Conservation (phyloP, 1,284 basidiomycete species). For the Cerrena zonata region DNA sequence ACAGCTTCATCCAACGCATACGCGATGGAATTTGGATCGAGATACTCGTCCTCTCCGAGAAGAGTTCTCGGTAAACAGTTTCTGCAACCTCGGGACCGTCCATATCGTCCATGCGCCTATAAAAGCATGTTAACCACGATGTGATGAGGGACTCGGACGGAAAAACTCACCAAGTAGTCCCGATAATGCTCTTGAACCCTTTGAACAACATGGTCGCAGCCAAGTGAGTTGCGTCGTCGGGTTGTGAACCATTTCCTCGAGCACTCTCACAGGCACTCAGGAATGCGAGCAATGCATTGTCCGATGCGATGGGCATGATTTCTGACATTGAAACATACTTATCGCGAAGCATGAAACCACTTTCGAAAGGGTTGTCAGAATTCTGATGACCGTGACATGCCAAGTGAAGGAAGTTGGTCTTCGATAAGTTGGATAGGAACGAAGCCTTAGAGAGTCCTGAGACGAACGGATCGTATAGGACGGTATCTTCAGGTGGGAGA, state of each 20-base stretch:
- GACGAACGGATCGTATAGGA: slow-evolving; percentile 14
- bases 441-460: slow-evolving; percentile 11
- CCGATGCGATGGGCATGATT: not conserved
- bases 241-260: slow-evolving; percentile 19
- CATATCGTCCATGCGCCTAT: not conserved
- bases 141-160: not conserved
- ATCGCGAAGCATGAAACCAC: not conserved
- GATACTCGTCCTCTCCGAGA: not conserved
- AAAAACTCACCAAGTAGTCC: slow-evolving; percentile 26
- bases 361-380: not conserved
- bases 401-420: slow-evolving; percentile 22
- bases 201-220: slow-evolving; percentile 30
- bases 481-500: slow-evolving; percentile 1
- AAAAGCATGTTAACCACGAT: not conserved
- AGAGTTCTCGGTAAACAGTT: not conserved
- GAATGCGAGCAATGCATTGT: slow-evolving; percentile 19
- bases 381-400: slow-evolving; percentile 27
- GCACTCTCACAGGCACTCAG: slow-evolving; percentile 34
- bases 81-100: not conserved
- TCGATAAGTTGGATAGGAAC: slow-evolving; percentile 10
- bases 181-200: slow-evolving; percentile 30
- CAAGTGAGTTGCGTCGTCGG: slow-evolving; percentile 29
- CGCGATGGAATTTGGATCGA: not conserved
- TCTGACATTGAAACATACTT: not conserved
- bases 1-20: not conserved